Evolutionary conservation across 139 green algal genomes (phyloP).

Genomic region (Microglena sp.): DNA sequence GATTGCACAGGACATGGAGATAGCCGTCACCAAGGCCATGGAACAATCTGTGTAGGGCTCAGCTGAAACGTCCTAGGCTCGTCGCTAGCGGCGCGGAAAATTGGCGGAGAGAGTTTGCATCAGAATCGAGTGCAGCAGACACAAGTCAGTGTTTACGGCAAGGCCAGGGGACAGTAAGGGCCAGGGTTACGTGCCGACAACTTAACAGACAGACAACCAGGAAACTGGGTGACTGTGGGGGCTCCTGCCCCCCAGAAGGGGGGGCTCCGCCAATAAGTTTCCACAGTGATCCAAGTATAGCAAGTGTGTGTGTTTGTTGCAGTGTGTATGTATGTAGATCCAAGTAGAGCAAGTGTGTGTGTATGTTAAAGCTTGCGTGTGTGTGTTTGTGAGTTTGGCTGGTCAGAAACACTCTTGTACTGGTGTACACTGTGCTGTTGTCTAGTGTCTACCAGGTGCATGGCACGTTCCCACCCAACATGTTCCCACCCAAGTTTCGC

Average conservation of each 20-base stretch:
- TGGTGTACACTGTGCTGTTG: too few species aligned
- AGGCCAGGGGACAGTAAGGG: background rate
- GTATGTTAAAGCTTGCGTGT: background rate
- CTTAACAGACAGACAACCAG: constrained; percentile 57
- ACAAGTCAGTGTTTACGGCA: background rate
- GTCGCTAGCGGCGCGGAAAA: background rate
- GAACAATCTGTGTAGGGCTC: constrained; percentile 55
- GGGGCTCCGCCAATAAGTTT: too few species aligned
- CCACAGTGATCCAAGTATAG: too few species aligned
- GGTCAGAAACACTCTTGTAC: background rate
- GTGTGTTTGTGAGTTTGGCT: constrained; percentile 3
- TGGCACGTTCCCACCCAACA: too few species aligned
- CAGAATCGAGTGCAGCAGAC: background rate
- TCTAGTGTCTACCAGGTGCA: too few species aligned
- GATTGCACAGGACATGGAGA: constrained; percentile 74
- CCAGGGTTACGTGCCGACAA: constrained; percentile 61
- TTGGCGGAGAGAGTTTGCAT: background rate
- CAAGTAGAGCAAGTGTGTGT: background rate
- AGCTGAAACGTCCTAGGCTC: background rate
- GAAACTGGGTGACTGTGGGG: constrained; percentile 43
- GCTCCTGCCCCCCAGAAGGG: background rate
- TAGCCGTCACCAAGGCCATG: constrained; percentile 65
- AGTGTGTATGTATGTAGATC: too few species aligned
- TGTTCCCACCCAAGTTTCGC: too few species aligned
- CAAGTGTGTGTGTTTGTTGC: too few species aligned